Percentiles rank a stretch among this genome's conserved stretches.
Evolutionary conservation across 2,329 filamentous ascomycete genomes (phyloP).

Genomic region (Paraphoma sp.): DNA sequence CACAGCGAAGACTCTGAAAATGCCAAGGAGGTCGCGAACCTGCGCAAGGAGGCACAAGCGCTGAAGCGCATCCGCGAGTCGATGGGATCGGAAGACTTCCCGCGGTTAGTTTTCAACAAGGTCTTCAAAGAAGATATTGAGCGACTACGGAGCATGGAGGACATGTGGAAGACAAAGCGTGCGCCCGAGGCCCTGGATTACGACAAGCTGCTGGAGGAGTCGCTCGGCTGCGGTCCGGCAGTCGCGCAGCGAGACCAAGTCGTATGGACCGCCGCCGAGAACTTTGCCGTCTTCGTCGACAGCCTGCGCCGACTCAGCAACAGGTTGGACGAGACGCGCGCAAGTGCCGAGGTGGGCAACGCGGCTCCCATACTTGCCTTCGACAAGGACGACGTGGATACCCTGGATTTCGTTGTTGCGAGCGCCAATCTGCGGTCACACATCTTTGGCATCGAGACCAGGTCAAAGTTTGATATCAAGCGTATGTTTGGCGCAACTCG

Average conservation of each 20-base stretch:
- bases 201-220: conserved; percentile 63
- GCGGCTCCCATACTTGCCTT: conserved; percentile 74
- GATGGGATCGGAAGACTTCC: conserved; percentile 79
- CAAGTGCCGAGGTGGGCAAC: conserved; percentile 56
- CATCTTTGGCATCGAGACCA: conserved; percentile 86
- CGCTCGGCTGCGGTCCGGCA: conserved; percentile 58
- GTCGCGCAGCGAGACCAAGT: conserved; percentile 73
- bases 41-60: conserved; percentile 82
- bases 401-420: conserved; percentile 90
- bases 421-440: conserved; percentile 87
- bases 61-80: conserved; percentile 82
- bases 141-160: conserved; percentile 83
- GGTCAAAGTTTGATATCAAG: conserved; percentile 96
- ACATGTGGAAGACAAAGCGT: conserved; percentile 91
- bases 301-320: conserved; percentile 79
- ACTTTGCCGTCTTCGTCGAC: conserved; percentile 84
- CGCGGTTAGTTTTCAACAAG: conserved; percentile 85
- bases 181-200: conserved; percentile 78
- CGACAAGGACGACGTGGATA: conserved; percentile 96
- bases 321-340: conserved; percentile 71
- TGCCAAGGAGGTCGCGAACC: conserved; percentile 83
- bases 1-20: conserved; percentile 83
- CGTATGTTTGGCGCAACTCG: conserved; percentile 49
- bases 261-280: conserved; percentile 83
- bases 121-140: conserved; percentile 87